These are phyloP conservation scores for Paramecium tetraurelia DNA, from an alignment of 73 alveolate species.

Conservation along the genomic window DNA sequence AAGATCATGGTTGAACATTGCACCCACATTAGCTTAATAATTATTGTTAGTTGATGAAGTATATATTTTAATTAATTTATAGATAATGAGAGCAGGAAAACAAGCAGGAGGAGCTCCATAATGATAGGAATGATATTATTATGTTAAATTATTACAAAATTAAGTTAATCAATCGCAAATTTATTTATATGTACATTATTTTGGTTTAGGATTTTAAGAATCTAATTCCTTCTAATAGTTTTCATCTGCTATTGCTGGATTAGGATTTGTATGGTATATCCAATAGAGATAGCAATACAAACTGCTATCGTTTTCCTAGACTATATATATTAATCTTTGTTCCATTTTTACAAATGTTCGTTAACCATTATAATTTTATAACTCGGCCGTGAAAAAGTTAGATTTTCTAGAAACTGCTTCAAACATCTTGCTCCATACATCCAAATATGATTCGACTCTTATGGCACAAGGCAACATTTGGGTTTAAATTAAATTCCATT, in stretches of 20 bases:
- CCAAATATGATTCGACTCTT: slow-evolving; percentile 16
- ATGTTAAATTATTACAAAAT: background rate
- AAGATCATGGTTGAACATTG: slow-evolving; percentile 58
- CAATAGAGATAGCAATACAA: background rate
- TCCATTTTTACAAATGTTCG: slow-evolving; percentile 12
- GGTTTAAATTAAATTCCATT: background rate
- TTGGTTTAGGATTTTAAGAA: slow-evolving; percentile 29
- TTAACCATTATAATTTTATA: slow-evolving; percentile 19
- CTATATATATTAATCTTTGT: background rate
- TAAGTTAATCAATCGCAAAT: background rate
- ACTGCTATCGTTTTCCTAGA: background rate
- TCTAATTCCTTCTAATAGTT: background rate
- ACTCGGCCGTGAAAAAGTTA: background rate
- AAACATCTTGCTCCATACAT: slow-evolving; percentile 1
- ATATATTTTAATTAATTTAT: background rate
- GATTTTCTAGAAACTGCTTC: background rate
- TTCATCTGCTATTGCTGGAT: background rate
- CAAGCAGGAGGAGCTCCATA: slow-evolving; percentile 58
- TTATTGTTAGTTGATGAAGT: slow-evolving; percentile 64
- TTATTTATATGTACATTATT: slow-evolving; percentile 5
- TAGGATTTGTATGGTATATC: background rate
- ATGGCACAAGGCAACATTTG: slow-evolving; percentile 18
- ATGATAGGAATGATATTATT: background rate
- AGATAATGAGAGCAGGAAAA: slow-evolving; percentile 68
- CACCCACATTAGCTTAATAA: slow-evolving; percentile 60